These are phyloP conservation scores for Tinospora cordifolia DNA, from an alignment of 164 flowering plant species.

Conservation along the genomic window DNA sequence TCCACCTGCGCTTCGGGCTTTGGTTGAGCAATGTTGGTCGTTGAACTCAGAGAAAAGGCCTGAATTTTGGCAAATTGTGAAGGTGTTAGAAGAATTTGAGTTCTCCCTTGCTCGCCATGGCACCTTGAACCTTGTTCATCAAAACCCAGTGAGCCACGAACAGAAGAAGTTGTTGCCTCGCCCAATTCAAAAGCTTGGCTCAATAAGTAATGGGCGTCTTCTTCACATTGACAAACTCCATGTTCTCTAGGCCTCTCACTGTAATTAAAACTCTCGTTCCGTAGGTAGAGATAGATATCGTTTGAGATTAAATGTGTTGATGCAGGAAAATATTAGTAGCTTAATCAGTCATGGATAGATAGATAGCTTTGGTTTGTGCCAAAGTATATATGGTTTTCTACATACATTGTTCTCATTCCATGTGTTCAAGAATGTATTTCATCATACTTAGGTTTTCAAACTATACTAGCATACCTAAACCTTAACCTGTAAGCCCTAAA, in stretches of 20 bases:
- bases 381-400: background rate
- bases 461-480: too few species aligned
- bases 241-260: constrained; percentile 30
- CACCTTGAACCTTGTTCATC: constrained; percentile 40
- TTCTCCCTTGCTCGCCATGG: constrained; percentile 56
- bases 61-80: constrained; percentile 68
- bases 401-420: background rate
- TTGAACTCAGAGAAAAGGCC: constrained; percentile 57
- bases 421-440: background rate
- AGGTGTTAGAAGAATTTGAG: constrained; percentile 66
- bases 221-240: constrained; percentile 44
- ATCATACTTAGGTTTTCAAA: too few species aligned
- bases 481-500: too few species aligned
- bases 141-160: constrained; percentile 38
- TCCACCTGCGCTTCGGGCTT: constrained; percentile 55
- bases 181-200: constrained; percentile 72
- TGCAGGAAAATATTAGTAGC: background rate
- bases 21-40: constrained; percentile 72
- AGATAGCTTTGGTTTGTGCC: background rate
- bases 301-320: background rate
- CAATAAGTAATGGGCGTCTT: constrained; percentile 24
- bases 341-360: background rate
- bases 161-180: constrained; percentile 69
- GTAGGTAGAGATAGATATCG: background rate
- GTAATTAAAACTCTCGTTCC: constrained; percentile 2